Evolutionary conservation across 2,329 filamentous ascomycete genomes (phyloP), one percentile per base, ranked within the genome.

Genomic region (Apiospora aurea): DNA sequence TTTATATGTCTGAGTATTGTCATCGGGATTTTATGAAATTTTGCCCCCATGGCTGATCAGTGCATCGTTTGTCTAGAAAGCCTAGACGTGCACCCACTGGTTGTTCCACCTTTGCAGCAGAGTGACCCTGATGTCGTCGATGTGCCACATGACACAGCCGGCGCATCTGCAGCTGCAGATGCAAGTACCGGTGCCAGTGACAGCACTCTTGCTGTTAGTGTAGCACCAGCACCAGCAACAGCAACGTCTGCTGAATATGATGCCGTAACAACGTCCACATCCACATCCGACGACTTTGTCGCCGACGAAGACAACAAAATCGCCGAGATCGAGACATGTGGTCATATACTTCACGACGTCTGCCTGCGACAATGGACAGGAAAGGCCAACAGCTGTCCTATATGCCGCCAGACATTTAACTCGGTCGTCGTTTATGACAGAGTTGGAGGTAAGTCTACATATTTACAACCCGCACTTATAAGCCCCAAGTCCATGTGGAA

Each of bases 331-430:
- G 86, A 91, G 73, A 92, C 94, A 67, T 99, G 96, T 83, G 93
- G 94, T 72, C 97, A 99, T 86, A 89, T 95, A 77, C 87, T 99
- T 77, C 96, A 99, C 84, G 92, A 99, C 84, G 91, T 93, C 70
- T 99, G 96, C 82, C 88, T 99, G 76, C 93, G 93, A 77, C 94
- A 95, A 77, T 99, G 96, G 96, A 94, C 96, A 66, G 94, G 97
- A 83, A 93, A 97, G 82, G 96, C 96, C 75, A 99, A 98, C 83
- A 98, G 95, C 81, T 99, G 96, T 82, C 96, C 96, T 66, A 97
- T 99, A 82, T 99, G 96, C 84, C 93, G 96, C 76, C 93, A 94
- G 78, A 91, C 89, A 75, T 98, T 99, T 85, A 96, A 98, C 83
- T 85, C 92, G 77, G 95, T 99, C 76, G 91, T 96, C 80, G 91